phyloP scores from a whole-genome alignment of 306 rosid species.

The Gastrolobium villosum region DNA sequence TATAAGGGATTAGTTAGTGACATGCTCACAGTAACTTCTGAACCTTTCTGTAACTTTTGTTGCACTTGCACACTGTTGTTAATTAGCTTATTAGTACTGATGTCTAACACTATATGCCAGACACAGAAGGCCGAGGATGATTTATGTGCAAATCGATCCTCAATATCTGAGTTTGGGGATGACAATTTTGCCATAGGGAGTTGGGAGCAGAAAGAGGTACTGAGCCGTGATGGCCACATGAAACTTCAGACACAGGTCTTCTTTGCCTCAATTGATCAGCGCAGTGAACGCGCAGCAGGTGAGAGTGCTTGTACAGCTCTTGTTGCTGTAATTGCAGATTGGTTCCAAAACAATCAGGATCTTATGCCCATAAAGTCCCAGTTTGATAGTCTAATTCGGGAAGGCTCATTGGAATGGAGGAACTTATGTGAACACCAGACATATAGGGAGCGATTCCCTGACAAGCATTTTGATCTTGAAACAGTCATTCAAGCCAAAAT shows the following conservation, averaged over 20 bases:
- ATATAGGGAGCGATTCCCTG: constrained; percentile 87
- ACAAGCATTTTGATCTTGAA: constrained; percentile 98
- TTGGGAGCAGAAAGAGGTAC: constrained; percentile 93
- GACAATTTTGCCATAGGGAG: constrained; percentile 92
- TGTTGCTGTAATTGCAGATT: constrained; percentile 93
- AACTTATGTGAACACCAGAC: constrained; percentile 83
- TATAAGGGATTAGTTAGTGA: constrained; percentile 27
- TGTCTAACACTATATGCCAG: constrained; percentile 53
- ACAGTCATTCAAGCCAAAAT: constrained; percentile 94
- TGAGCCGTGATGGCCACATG: constrained; percentile 93
- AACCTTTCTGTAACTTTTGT: constrained; percentile 36
- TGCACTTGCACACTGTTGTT: constrained; percentile 35
- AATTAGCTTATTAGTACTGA: constrained; percentile 36
- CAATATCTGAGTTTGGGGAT: constrained; percentile 96
- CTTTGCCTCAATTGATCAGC: constrained; percentile 96
- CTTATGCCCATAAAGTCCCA: constrained; percentile 97
- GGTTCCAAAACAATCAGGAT: constrained; percentile 85
- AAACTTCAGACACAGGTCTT: constrained; percentile 89
- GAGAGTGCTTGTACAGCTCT: constrained; percentile 99
- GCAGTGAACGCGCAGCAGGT: constrained; percentile 98
- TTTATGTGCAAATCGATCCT: constrained; percentile 78
- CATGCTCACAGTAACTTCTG: background rate
- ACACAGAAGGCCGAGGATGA: constrained; percentile 81
- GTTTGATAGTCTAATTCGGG: constrained; percentile 92
- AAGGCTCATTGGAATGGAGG: constrained; percentile 97